Evolutionary conservation across 1,284 basidiomycete species (phyloP).

Genomic region (Ceratobasidium sp.): DNA sequence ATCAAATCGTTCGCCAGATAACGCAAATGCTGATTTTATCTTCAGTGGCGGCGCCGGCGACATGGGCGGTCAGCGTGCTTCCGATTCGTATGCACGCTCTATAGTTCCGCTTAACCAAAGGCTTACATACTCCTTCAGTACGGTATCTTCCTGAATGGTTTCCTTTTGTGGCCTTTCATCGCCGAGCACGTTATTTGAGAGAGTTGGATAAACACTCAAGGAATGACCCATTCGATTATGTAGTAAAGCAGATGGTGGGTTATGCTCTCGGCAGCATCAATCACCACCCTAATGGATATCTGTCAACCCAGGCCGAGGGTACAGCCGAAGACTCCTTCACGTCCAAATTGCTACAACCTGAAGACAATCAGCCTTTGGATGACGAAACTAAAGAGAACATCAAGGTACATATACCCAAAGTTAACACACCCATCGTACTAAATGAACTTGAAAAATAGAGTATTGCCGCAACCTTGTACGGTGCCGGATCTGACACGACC

Average conservation of each 20-base stretch:
- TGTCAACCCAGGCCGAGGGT: constrained; percentile 4
- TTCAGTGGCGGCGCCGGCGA: constrained; percentile 9
- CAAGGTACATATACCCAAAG: constrained; percentile 15
- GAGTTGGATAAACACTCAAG: constrained; percentile 49
- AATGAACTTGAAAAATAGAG: too few species aligned
- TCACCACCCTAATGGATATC: too few species aligned
- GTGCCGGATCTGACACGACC: constrained; percentile 33
- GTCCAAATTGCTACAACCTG: constrained; percentile 9
- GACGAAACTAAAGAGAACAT: background rate
- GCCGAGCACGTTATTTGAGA: constrained; percentile 51
- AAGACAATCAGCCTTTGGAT: background rate
- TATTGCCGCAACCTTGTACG: constrained; percentile 23
- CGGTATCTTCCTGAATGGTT: constrained; percentile 56
- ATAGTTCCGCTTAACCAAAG: background rate
- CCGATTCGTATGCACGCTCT: background rate
- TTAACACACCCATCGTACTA: too few species aligned
- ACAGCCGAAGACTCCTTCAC: constrained; percentile 1
- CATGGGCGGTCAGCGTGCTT: constrained; percentile 13
- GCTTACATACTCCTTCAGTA: constrained; percentile 48
- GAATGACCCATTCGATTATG: constrained; percentile 54
- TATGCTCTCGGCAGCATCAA: too few species aligned
- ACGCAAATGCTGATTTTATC: background rate
- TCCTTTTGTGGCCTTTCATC: constrained; percentile 55
- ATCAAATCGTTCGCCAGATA: too few species aligned
- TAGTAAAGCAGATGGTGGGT: constrained; percentile 54